Evolutionary conservation across 1,284 basidiomycete genomes (phyloP).

Genomic region (Cutaneotrichosporon cyanovorans): DNA sequence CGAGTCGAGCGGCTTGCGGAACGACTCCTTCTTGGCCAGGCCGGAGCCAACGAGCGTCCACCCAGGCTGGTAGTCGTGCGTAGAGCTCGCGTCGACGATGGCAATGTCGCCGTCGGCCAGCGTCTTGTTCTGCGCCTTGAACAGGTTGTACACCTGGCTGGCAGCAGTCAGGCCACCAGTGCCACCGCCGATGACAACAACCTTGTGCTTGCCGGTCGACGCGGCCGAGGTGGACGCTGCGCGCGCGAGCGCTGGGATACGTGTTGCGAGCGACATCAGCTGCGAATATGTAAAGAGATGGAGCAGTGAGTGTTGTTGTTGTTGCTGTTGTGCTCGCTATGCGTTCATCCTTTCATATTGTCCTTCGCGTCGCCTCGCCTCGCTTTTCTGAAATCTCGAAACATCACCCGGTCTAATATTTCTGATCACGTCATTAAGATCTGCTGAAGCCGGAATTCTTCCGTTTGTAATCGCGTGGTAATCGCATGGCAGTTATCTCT

Average conservation of each 20-base stretch:
- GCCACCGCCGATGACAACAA: conserved; percentile 50
- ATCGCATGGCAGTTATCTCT: too few relatives aligned
- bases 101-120: conserved; percentile 69
- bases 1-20: conserved; percentile 59
- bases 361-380: too few relatives aligned
- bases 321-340: neutral
- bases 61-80: conserved; percentile 57
- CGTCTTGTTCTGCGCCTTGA: conserved; percentile 60
- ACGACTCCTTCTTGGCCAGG: conserved; percentile 58
- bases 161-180: conserved; percentile 70
- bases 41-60: conserved; percentile 92
- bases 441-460: neutral
- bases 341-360: too few relatives aligned
- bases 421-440: neutral
- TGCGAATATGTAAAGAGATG: neutral
- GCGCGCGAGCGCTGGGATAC: conserved; percentile 7
- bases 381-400: too few relatives aligned
- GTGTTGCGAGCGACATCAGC: neutral
- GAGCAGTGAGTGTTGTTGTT: neutral
- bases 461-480: neutral
- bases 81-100: conserved; percentile 57
- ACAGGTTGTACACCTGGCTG: conserved; percentile 72
- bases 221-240: conserved; percentile 32
- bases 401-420: neutral
- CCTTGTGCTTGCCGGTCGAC: conserved; percentile 44